Evolutionary conservation across 768 basidiomycete genomes (phyloP), one percentile per base, ranked within the genome.

Genomic region (Candolleomyces aberdarensis): DNA sequence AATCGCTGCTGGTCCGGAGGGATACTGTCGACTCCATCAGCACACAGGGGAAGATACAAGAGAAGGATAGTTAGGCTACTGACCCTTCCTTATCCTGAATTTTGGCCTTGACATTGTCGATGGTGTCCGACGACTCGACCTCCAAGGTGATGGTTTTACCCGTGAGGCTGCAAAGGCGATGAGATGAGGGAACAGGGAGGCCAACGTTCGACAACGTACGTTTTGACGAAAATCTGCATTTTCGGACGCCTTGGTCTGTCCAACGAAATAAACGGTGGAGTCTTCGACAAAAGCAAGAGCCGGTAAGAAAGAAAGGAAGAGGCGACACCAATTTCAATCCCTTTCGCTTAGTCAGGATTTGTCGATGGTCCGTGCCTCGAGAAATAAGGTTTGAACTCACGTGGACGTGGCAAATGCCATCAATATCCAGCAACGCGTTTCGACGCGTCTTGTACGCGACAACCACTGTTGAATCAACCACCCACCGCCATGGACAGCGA

Each of bases 151-250:
- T 95, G 69, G 96, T 98, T 84, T 97, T 97, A 75, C 94, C 95
- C 86, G 95, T 96, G 70, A 96, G 92, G 89, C 92, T 94, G 69
- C 9, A 36, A 36, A 36, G 1, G 6, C 11, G 36, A 36, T 6
- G 63, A 56, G 58, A 57, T 36, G 43, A 61, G 52, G 11, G 62
- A 41, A 29, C 5, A 19, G 46, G 52, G 40, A 59, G 32, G 49
- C 56, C 13, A 55, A 14, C 2, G 60, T 32, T 32, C 26, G 9
- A 17, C 39, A 6, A 80, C 92, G 62, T 68, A 92, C 92, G 94
- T 94, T 80, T 94, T 98, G 61, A 98, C 96, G 79, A 98, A 98
- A 75, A 97, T 98, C 81, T 97, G 95, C 95, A 97, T 96, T 70
- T 81, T 68, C 68, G 82, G 84, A 87, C 79, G 87, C 89, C 78